These are phyloP conservation scores for Hysterium pulicare DNA, from an alignment of 2,329 filamentous ascomycete species.

Conservation along the genomic window DNA sequence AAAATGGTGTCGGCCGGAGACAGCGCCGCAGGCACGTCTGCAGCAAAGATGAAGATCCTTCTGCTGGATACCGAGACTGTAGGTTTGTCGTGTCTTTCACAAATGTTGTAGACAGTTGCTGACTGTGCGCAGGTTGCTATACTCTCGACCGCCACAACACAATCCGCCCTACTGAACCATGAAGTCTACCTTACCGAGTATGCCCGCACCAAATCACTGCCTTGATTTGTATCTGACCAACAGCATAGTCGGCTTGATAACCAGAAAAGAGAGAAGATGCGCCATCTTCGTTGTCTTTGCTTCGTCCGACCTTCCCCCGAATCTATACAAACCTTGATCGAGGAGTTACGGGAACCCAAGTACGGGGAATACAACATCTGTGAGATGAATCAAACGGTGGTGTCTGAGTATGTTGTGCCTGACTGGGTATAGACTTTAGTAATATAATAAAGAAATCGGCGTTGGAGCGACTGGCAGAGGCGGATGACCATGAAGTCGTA, in stretches of 20 bases:
- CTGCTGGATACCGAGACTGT: slow-evolving; percentile 89
- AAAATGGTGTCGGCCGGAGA: slow-evolving; percentile 92
- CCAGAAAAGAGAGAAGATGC: slow-evolving; percentile 88
- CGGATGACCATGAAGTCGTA: slow-evolving; percentile 96
- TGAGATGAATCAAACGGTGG: slow-evolving; percentile 25
- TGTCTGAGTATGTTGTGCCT: slow-evolving; percentile 6
- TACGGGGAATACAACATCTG: slow-evolving; percentile 96
- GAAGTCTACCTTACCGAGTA: slow-evolving; percentile 95
- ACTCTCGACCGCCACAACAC: slow-evolving; percentile 90
- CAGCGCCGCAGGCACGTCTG: slow-evolving; percentile 61
- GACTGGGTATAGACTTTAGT: slow-evolving; percentile 67
- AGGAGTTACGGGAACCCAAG: slow-evolving; percentile 91
- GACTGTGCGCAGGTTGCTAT: slow-evolving; percentile 64
- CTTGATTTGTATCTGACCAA: no score
- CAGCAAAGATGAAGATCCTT: slow-evolving; percentile 97
- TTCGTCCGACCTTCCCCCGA: slow-evolving; percentile 89
- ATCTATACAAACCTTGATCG: slow-evolving; percentile 88
- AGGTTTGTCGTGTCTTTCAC: slow-evolving; percentile 47
- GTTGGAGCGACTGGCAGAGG: slow-evolving; percentile 88
- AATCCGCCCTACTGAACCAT: slow-evolving; percentile 90
- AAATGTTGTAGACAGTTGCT: slow-evolving; percentile 11
- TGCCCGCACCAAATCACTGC: slow-evolving; percentile 6
- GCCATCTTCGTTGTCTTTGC: slow-evolving; percentile 88
- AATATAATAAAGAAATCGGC: slow-evolving; percentile 97
- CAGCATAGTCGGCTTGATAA: slow-evolving; percentile 72